Percentiles rank a stretch among this genome's conserved stretches.
Evolutionary conservation across 345 rosid genomes (phyloP).

Genomic region (Moricandia arvensis): DNA sequence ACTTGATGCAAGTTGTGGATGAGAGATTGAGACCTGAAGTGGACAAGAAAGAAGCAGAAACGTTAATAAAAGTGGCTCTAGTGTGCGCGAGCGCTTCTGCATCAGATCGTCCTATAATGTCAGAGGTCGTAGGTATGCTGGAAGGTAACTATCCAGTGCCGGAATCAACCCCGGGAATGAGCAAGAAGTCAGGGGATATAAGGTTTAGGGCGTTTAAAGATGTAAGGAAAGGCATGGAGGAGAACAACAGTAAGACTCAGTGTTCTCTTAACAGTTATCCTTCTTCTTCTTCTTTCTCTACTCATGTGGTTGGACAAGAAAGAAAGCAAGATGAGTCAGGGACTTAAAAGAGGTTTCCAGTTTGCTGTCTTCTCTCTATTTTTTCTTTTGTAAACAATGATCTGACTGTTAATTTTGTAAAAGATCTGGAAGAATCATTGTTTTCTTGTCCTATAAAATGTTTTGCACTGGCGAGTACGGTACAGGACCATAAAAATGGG

Average conservation of each 20-base stretch:
- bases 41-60: constrained; percentile 41
- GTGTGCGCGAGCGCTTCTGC: constrained; percentile 52
- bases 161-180: constrained; percentile 35
- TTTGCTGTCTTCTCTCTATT: not conserved
- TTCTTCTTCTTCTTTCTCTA: constrained; percentile 28
- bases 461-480: not conserved
- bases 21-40: constrained; percentile 42
- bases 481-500: too few relatives aligned
- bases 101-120: constrained; percentile 53
- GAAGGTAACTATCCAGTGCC: constrained; percentile 47
- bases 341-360: not conserved
- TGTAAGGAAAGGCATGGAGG: constrained; percentile 30
- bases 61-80: constrained; percentile 48
- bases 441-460: too few relatives aligned
- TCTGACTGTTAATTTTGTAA: not conserved
- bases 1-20: constrained; percentile 47
- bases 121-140: constrained; percentile 54
- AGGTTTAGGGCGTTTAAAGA: constrained; percentile 53
- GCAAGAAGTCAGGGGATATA: constrained; percentile 38
- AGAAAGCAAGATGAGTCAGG: constrained; percentile 13
- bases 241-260: constrained; percentile 39
- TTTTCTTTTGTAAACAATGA: not conserved
- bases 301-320: constrained; percentile 23
- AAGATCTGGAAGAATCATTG: not conserved
- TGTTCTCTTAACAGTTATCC: constrained; percentile 29